phyloP scores from a whole-genome alignment of 2,329 filamentous ascomycete genomes.

The Trichophyton benhamiae region DNA sequence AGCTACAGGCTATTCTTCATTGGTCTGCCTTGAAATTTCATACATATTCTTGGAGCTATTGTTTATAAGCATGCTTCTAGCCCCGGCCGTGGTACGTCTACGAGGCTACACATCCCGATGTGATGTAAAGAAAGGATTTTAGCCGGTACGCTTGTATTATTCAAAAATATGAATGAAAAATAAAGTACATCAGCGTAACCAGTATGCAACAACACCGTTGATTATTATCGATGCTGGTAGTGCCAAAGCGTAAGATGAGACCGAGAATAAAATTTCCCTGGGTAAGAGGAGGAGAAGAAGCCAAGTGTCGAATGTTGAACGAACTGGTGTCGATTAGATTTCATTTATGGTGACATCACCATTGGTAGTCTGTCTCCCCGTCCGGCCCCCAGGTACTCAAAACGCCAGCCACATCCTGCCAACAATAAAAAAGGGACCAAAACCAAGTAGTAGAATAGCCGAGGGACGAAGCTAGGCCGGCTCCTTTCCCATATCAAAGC shows the following conservation, averaged over 20 bases:
- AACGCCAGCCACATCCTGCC: neutral
- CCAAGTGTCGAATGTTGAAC: neutral
- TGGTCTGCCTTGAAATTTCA: no score
- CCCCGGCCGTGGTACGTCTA: neutral
- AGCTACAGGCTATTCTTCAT: no score
- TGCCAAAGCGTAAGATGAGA: neutral
- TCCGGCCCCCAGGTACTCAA: neutral
- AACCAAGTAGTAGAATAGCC: neutral
- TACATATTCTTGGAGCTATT: neutral
- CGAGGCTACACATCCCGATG: neutral
- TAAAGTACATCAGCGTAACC: constrained; percentile 1
- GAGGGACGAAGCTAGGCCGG: neutral
- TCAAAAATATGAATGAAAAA: neutral
- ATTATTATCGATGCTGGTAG: neutral
- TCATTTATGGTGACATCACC: neutral
- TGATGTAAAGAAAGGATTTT: neutral
- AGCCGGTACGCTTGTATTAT: constrained; percentile 1
- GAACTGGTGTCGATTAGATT: neutral
- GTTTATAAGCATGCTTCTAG: neutral
- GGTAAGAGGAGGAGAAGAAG: neutral
- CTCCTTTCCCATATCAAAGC: neutral
- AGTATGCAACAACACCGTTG: neutral
- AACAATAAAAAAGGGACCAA: neutral
- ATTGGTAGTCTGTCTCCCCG: neutral
- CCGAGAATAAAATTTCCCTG: neutral